Evolutionary conservation across 306 rosid genomes (phyloP).

Genomic region (Rosa multiflora): DNA sequence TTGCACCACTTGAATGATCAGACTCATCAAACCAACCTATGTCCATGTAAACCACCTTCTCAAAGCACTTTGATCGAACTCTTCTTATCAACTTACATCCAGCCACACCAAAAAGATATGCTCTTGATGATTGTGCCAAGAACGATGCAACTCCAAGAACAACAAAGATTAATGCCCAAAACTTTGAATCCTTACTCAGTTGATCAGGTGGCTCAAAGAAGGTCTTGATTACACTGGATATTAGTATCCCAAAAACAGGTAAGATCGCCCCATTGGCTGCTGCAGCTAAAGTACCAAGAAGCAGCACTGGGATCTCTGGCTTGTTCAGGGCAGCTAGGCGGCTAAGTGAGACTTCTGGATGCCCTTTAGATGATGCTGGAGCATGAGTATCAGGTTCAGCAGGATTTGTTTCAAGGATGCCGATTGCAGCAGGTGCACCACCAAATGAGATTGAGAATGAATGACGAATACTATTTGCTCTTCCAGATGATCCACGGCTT

Average conservation of each 20-base stretch:
- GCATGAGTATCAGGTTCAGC: neutral
- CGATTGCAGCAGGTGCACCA: constrained; percentile 14
- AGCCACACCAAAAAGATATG: constrained; percentile 64
- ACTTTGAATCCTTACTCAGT: constrained; percentile 20
- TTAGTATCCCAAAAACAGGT: constrained; percentile 11
- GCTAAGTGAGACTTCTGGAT: constrained; percentile 9
- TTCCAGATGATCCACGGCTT: constrained; percentile 30
- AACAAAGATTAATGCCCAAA: constrained; percentile 43
- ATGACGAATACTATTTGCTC: constrained; percentile 12
- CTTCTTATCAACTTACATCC: constrained; percentile 65
- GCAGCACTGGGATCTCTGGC: constrained; percentile 27
- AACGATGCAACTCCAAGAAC: constrained; percentile 46
- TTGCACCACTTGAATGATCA: constrained; percentile 74
- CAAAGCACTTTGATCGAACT: constrained; percentile 62
- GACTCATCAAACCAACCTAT: constrained; percentile 68
- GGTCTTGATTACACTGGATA: neutral
- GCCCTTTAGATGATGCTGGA: neutral
- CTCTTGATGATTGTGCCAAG: constrained; percentile 38
- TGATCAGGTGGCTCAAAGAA: constrained; percentile 23
- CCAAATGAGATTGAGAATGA: neutral
- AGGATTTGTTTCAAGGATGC: neutral
- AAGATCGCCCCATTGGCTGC: constrained; percentile 14
- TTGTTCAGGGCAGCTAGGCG: constrained; percentile 29
- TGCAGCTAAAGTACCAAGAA: constrained; percentile 25
- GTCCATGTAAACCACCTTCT: constrained; percentile 75